phyloP scores from a whole-genome alignment of 129 eudicot genomes.

The Oenanthe sinensis region DNA sequence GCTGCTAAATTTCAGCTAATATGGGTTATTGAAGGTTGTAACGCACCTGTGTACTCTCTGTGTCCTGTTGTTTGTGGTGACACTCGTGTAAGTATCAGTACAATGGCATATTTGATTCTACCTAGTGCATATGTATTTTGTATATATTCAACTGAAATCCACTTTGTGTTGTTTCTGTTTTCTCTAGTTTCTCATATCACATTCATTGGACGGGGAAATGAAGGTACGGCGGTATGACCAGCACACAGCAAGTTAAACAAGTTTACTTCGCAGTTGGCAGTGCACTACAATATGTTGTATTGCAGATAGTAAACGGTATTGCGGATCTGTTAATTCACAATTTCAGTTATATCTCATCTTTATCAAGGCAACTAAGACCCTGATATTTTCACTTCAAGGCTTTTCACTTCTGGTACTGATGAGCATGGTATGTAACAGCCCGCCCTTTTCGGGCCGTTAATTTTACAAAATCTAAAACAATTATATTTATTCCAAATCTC shows the following conservation, averaged over 20 bases:
- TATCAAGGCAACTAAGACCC: not conserved
- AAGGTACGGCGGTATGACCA: not conserved
- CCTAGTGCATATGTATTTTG: not conserved
- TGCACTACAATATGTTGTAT: not conserved
- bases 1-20: not conserved
- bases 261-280: not conserved
- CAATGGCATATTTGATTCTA: not conserved
- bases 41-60: constrained; percentile 9
- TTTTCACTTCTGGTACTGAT: constrained; percentile 4
- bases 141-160: not conserved
- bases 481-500: no score
- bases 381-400: not conserved
- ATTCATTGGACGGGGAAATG: not conserved
- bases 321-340: not conserved
- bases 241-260: no score
- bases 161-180: not conserved
- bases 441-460: no score
- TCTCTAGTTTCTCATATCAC: constrained; percentile 1
- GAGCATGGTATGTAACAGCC: constrained; percentile 1
- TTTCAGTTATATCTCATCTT: not conserved
- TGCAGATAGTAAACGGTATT: not conserved
- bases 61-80: not conserved
- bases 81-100: constrained; percentile 4
- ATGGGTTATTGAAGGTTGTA: not conserved
- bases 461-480: no score